A percentile compares a stretch with the other conserved stretches of the same genome.
Conservation (phyloP, 116 monocot species). For the Dioscorea cayenensis region DNA sequence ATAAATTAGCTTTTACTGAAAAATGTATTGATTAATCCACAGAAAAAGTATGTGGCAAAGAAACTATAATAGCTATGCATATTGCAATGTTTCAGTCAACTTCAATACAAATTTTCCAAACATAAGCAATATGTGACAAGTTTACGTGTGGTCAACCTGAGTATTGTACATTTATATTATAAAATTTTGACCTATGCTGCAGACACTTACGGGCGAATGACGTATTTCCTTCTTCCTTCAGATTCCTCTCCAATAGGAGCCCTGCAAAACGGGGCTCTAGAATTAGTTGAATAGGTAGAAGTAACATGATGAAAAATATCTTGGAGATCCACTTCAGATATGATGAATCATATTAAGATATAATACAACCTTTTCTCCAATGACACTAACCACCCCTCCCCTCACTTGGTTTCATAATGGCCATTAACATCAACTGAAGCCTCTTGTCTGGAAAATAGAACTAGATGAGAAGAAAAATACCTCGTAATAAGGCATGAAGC, state of each 20-base stretch:
- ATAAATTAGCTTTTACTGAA: background rate
- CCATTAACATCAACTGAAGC: background rate
- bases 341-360: no score
- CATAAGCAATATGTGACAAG: background rate
- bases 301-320: no score
- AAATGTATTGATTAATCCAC: background rate
- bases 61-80: background rate
- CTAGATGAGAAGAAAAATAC: slow-evolving; percentile 26
- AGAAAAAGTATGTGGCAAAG: background rate
- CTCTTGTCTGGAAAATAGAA: background rate
- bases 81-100: no score
- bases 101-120: background rate
- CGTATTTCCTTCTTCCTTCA: slow-evolving; percentile 76
- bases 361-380: no score
- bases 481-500: slow-evolving; percentile 91
- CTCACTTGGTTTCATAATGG: no score
- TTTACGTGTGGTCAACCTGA: background rate
- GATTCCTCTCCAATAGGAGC: slow-evolving; percentile 77
- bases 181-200: background rate
- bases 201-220: slow-evolving; percentile 82
- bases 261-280: slow-evolving; percentile 36
- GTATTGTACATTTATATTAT: background rate
- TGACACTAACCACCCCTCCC: no score
- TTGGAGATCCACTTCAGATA: no score
- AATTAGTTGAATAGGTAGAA: background rate